Evolutionary conservation across 108 stramenopile species (phyloP), one percentile per base, ranked within the genome.

Genomic region (Bacterosira constricta): DNA sequence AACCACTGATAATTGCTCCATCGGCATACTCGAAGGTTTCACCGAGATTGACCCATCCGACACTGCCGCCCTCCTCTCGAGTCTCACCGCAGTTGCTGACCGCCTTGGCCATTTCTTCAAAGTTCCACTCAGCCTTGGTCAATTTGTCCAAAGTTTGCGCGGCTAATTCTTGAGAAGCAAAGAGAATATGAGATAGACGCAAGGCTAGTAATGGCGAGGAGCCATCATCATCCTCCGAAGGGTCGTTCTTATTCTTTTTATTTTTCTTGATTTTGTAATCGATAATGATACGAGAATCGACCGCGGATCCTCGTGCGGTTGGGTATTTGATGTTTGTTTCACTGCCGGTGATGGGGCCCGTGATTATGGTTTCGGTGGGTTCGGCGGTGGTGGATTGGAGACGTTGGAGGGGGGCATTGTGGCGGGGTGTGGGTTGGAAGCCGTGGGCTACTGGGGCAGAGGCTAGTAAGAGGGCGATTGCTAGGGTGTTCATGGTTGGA

Each of bases 201-300:
- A 93, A 55, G 1, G 91, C 94, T 20, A 88, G 75, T 63, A 90
- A 72, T 30, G 85, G 86, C 36, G 77, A 65, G 6, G 85, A 78
- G 15, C 80, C 85, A 37, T 81, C 84, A 25, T 69, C 78, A 6
- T 61, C 74, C 21, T 82, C n/a, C 6, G 41, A 34, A 25, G 42
- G 1, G 20, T 3, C 29, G 31, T 10, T 10, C 0, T 27, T 20
- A 17, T 32, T 13, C 17, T 13, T 11, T 7, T 32, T n/a, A 27
- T 23, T 26, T 23, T 54, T 42, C 1, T 46, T 39, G 21, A 26
- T 39, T n/a, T 18, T 53, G 50, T 63, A 61, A 39, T 72, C 74
- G 60, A 96, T 75, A 70, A 96, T 96, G 51, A 86, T 75, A 34
- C 94, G 86, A 8, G 86, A 84, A 65, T 96, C 91, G 0, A 88